Base-by-base conservation (phyloP, 2,329 filamentous ascomycete genomes). In the Moelleriella libera region DNA sequence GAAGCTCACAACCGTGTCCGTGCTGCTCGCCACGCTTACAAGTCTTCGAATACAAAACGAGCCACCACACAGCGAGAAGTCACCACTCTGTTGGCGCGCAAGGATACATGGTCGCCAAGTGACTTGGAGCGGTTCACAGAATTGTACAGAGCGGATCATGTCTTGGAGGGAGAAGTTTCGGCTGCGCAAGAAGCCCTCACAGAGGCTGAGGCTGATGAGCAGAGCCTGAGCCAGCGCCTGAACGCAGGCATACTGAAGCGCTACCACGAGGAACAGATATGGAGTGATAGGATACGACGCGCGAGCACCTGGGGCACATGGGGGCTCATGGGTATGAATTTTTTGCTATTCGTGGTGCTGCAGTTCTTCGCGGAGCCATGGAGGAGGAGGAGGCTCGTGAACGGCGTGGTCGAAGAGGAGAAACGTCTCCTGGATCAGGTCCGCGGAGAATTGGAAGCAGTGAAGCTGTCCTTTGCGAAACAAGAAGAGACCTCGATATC, bases 291-390 rank as follows among this genome's bases (percentile, higher is more conserved):
- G 57, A 98, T 98, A 61, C 76, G 92, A 37, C 76, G 92, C 54
- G 95, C 95, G 73, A 92, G 85, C 62, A 98, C 92, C 0, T 98
- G 92, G 92, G 90, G 94, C 37, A 98, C 92, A 0, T 97, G 94
- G 81, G 92, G 90, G 0, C 69, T 98, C 51, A 98, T 98, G 92
- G 90, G 90, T 29, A 78, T 97, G 59, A 98, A 98, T 61, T 85
- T 97, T 32, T 63, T 97, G 51, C 68, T 98, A 44, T 87, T 98
- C 60, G 66, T 98, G 47, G 74, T 89, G 14, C 81, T 94, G 56
- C 83, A 96, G 66, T 82, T 94, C 55, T 80, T 92, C 21, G 83
- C 95, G 51, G 90, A 98, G 72, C 92, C 92, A 4, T 97, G 90
- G 88, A 80, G 88, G 55, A 73, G 92, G 56, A 74, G 71, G 59